Evolutionary conservation across 2,329 filamentous ascomycete species (phyloP), one percentile per base, ranked within the genome.

Genomic region (Fusarium nematophilum): DNA sequence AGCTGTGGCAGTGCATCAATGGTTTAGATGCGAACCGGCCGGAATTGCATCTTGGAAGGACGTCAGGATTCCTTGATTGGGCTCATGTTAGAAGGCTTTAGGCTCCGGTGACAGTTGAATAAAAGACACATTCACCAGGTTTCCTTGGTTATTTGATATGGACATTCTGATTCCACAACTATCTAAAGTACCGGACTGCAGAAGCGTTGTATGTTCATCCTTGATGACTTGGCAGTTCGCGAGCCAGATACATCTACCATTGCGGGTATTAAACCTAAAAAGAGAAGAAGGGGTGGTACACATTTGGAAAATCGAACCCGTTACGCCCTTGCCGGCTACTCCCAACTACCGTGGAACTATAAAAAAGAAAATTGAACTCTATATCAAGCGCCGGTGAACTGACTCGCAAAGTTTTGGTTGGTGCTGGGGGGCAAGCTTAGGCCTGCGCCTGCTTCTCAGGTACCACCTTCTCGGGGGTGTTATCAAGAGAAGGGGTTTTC

Each of bases 271-370:
- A 56, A 52, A 63, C 57, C 49, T 56, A 55, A 53, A 50, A 57
- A n/a, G n/a, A n/a, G n/a, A n/a, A n/a, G n/a, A n/a, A n/a, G n/a
- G n/a, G n/a, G n/a, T n/a, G 43, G 26, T 30, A 53, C 45, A 45
- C 36, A 43, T 54, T 29, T 29, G 46, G 49, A 57, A 33, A 57
- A 42, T 55, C 33, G 51, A 52, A 57, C 29, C 55, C 64, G 43
- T 52, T 55, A 70, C 68, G 59, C 66, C 68, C 52, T 49, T 70
- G 64, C 68, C 68, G 57, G 64, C 66, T 66, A 58, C 62, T 54
- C 53, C 61, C 30, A 66, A 53, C 52, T 29, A 62, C 50, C 58
- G 38, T 47, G 25, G 42, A 44, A 29, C 36, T 26, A 47, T 45
- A 43, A 50, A 49, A 53, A 43, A 21, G 23, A 37, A 54, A 61